These are phyloP conservation scores for Phytophthora fragariae DNA, from an alignment of 352 stramenopile genomes.

Conservation along the genomic window DNA sequence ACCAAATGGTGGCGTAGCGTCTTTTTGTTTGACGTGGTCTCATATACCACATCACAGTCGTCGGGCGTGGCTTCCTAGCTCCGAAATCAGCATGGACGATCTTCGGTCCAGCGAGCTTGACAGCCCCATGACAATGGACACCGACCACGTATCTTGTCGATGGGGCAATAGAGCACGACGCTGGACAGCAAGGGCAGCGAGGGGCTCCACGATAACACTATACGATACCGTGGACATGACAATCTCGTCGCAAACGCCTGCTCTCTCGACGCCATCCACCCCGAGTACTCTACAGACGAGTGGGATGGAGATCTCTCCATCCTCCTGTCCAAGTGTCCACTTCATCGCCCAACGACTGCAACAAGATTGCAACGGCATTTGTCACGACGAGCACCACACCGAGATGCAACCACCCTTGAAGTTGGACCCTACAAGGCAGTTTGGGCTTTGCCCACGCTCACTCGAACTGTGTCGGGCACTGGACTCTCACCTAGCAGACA, in stretches of 20 bases:
- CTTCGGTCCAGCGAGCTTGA: constrained; percentile 21
- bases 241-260: constrained; percentile 6
- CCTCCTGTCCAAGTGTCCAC: not conserved
- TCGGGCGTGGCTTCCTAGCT: constrained; percentile 9
- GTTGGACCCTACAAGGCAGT: not conserved
- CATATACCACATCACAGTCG: constrained; percentile 34
- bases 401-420: not conserved
- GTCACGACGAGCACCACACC: not conserved
- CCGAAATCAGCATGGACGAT: constrained; percentile 16
- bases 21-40: no score
- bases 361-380: not conserved
- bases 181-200: constrained; percentile 15
- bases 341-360: not conserved
- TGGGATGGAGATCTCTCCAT: not conserved
- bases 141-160: constrained; percentile 5
- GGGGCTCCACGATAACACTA: constrained; percentile 5
- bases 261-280: constrained; percentile 12
- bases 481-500: constrained; percentile 20
- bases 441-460: not conserved
- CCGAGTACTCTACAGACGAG: constrained; percentile 12
- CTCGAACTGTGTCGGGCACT: not conserved
- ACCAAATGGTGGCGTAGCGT: no score
- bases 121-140: not conserved
- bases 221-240: no score
- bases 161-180: constrained; percentile 15